Evolutionary conservation across 2,329 filamentous ascomycete species (phyloP).

Genomic region (Lanzia echinophila): DNA sequence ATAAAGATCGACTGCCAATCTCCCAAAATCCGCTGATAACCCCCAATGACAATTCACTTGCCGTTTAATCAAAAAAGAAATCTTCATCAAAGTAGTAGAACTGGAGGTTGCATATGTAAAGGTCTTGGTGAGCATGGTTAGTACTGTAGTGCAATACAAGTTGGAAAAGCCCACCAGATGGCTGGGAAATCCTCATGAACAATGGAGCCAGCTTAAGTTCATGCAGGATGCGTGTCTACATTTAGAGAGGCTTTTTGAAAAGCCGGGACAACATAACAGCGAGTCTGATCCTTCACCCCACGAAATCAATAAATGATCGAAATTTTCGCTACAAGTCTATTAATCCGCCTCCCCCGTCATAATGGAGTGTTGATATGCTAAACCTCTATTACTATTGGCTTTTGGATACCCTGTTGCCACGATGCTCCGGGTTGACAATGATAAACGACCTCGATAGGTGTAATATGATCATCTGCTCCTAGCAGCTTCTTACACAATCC

Average conservation of each 20-base stretch:
- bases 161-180: neutral
- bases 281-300: neutral
- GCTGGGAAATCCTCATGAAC: neutral
- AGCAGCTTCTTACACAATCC: neutral
- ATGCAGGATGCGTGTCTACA: conserved; percentile 13
- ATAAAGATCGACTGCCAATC: neutral
- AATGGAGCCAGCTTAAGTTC: neutral
- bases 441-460: neutral
- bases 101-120: neutral
- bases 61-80: no score
- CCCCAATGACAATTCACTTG: neutral
- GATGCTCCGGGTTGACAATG: neutral
- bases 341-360: conserved; percentile 9
- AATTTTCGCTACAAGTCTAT: neutral
- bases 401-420: conserved; percentile 1
- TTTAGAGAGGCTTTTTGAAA: conserved; percentile 13
- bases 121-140: neutral
- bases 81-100: no score
- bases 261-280: neutral
- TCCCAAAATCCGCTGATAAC: neutral
- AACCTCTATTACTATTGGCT: neutral
- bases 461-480: conserved; percentile 18
- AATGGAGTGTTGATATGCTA: conserved; percentile 2
- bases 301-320: neutral
- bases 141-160: neutral